A percentile compares a stretch with the other conserved stretches of the same genome.
These are phyloP conservation scores for Pythium dissotocum DNA, from an alignment of 352 stramenopile species.

Conservation along the genomic window DNA sequence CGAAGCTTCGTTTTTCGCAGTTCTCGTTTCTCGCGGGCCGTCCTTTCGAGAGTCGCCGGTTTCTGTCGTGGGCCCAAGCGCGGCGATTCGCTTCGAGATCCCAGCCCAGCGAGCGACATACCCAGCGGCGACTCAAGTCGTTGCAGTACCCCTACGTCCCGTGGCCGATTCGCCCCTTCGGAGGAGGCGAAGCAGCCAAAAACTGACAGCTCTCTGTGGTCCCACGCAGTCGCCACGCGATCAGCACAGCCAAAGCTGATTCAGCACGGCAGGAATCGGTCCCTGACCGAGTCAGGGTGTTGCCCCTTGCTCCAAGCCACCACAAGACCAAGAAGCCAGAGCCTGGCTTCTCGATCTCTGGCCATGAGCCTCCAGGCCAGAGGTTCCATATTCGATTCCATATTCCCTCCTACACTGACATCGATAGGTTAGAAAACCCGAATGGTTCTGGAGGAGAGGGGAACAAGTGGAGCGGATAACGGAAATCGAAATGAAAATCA, in stretches of 20 bases:
- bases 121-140: background rate
- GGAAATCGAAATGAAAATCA: background rate
- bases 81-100: background rate
- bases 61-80: background rate
- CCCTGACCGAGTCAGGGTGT: too few relatives aligned
- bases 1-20: background rate
- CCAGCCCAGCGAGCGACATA: background rate
- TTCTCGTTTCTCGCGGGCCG: background rate
- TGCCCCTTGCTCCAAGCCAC: too few relatives aligned
- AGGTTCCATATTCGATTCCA: background rate
- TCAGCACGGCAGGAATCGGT: background rate
- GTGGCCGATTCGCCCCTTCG: slow-evolving; percentile 17
- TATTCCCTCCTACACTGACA: background rate
- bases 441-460: background rate
- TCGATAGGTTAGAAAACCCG: background rate
- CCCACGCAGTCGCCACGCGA: background rate
- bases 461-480: background rate
- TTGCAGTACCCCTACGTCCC: background rate
- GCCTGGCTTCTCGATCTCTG: too few relatives aligned
- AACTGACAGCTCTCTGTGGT: background rate
- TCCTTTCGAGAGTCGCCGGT: slow-evolving; percentile 1
- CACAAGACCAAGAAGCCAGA: too few relatives aligned
- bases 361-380: background rate
- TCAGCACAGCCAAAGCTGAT: background rate
- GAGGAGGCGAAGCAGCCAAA: slow-evolving; percentile 1